Evolutionary conservation across 192 early-diverging fungal genomes (phyloP).

Genomic region (Paraglomus occultum): DNA sequence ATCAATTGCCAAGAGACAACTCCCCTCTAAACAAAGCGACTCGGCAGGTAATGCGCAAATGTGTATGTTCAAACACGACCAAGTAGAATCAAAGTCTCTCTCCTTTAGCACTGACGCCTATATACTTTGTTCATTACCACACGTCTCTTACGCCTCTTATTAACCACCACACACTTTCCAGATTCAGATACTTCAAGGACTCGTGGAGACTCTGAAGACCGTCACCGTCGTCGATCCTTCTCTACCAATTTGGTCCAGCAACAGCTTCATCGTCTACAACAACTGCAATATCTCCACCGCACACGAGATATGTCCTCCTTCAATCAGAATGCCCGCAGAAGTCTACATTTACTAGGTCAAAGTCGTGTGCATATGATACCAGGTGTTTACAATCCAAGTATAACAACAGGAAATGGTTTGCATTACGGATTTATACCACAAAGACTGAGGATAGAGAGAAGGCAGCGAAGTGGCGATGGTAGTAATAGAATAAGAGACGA

Average conservation of each 20-base stretch:
- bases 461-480: too few relatives aligned
- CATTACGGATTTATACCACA: too few relatives aligned
- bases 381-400: background rate
- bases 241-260: constrained; percentile 17
- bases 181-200: background rate
- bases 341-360: constrained; percentile 16
- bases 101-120: background rate
- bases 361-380: background rate
- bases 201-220: background rate
- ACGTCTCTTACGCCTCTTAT: background rate
- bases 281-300: constrained; percentile 27
- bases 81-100: background rate
- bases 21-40: constrained; percentile 15
- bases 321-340: constrained; percentile 16
- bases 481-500: too few relatives aligned
- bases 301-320: constrained; percentile 16
- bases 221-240: background rate
- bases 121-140: too few relatives aligned
- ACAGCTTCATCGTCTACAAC: constrained; percentile 23
- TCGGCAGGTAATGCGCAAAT: background rate
- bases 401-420: background rate
- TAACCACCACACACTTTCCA: background rate
- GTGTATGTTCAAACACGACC: background rate
- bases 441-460: too few relatives aligned
- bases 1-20: constrained; percentile 18